Percentiles rank a stretch among this genome's conserved stretches.
Conservation (phyloP, 2,329 filamentous ascomycete genomes). For the Trichophyton schoenleinii region DNA sequence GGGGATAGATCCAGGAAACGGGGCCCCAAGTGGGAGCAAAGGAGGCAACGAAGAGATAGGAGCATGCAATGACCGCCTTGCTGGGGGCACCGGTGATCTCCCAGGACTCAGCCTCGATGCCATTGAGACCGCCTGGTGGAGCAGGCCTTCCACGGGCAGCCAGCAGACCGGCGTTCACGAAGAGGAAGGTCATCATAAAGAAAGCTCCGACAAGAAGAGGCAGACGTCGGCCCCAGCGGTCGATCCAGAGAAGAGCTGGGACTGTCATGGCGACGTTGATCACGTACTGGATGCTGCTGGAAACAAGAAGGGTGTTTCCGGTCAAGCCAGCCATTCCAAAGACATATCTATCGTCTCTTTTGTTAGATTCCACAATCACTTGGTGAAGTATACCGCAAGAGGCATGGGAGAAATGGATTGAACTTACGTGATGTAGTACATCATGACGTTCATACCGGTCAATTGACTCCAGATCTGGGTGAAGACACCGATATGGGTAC, state of each 20-base stretch:
- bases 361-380: neutral
- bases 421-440: conserved; percentile 50
- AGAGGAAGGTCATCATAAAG: conserved; percentile 45
- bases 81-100: conserved; percentile 33
- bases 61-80: conserved; percentile 53
- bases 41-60: conserved; percentile 59
- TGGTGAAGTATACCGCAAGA: neutral
- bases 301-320: conserved; percentile 47
- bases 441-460: conserved; percentile 66
- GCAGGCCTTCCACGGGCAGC: conserved; percentile 32
- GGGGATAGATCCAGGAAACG: conserved; percentile 47
- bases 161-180: conserved; percentile 33
- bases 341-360: conserved; percentile 38
- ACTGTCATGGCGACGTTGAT: conserved; percentile 73
- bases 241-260: conserved; percentile 61
- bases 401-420: neutral
- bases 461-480: conserved; percentile 65
- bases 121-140: conserved; percentile 17
- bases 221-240: conserved; percentile 60
- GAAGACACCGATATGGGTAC: conserved; percentile 58
- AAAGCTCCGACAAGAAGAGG: conserved; percentile 54
- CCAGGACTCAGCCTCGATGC: conserved; percentile 28
- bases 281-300: conserved; percentile 60
- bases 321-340: conserved; percentile 60
- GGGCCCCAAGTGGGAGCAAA: conserved; percentile 55